A percentile compares a stretch with the other conserved stretches of the same genome.
Conservation (phyloP, 2,329 filamentous ascomycete species). For the Apiospora koreana region DNA sequence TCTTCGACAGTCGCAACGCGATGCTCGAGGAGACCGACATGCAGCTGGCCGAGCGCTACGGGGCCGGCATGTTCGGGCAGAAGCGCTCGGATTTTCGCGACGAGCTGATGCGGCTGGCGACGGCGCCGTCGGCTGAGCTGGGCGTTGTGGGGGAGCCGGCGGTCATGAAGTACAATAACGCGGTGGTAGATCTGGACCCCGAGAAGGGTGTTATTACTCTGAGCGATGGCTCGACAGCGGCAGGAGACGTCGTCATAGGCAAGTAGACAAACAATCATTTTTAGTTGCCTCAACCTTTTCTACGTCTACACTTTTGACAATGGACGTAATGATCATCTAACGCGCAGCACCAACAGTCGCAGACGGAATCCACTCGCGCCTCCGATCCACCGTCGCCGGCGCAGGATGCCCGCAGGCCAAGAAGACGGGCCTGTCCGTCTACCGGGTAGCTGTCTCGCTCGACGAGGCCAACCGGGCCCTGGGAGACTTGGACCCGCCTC, state of each 20-base stretch:
- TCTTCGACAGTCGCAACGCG: constrained; percentile 16
- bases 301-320: background rate
- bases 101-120: constrained; percentile 22
- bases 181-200: background rate
- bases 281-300: background rate
- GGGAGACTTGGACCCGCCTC: background rate
- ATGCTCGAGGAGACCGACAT: constrained; percentile 24
- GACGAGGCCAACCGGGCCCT: constrained; percentile 19
- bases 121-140: background rate
- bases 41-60: constrained; percentile 29
- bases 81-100: constrained; percentile 42
- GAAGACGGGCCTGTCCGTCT: constrained; percentile 21
- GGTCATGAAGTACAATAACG: background rate
- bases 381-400: background rate
- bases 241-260: background rate
- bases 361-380: constrained; percentile 12
- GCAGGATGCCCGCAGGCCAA: background rate
- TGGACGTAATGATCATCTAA: constrained; percentile 15
- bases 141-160: constrained; percentile 20
- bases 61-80: constrained; percentile 40
- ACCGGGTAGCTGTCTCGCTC: constrained; percentile 20
- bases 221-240: background rate
- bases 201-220: background rate
- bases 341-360: constrained; percentile 15
- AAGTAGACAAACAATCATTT: background rate